A percentile compares a stretch with the other conserved stretches of the same genome.
phyloP scores from a whole-genome alignment of 1,284 basidiomycete species.

The Puccinia hordei region DNA sequence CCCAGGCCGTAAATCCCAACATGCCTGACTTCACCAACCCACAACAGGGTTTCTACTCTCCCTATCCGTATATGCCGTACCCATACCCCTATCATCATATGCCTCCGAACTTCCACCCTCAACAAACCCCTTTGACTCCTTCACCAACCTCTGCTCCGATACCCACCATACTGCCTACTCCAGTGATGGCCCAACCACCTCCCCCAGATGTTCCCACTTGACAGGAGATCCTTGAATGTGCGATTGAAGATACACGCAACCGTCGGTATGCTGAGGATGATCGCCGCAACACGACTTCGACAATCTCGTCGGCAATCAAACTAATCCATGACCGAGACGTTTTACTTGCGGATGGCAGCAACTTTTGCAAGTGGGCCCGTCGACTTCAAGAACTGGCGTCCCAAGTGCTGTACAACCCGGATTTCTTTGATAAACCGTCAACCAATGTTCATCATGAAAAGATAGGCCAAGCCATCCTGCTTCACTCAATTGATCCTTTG shows the following conservation, averaged over 20 bases:
- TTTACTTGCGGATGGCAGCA: slow-evolving; percentile 1
- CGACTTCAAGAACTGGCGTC: not conserved
- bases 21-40: too few relatives aligned
- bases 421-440: not conserved
- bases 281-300: not conserved
- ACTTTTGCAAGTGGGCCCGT: not conserved
- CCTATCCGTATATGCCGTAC: too few relatives aligned
- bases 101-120: too few relatives aligned
- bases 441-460: not conserved
- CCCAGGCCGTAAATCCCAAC: too few relatives aligned
- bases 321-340: not conserved
- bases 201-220: not conserved
- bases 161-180: too few relatives aligned
- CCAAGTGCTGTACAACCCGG: not conserved
- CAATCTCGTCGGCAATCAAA: not conserved
- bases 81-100: too few relatives aligned
- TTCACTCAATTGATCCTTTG: not conserved
- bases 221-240: not conserved
- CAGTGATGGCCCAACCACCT: too few relatives aligned
- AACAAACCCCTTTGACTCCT: too few relatives aligned
- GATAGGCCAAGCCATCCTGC: not conserved
- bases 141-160: too few relatives aligned
- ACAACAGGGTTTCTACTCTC: too few relatives aligned
- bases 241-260: not conserved
- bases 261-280: not conserved